Conservation (phyloP, 169 alveolate species). For the Eimeria mitis region DNA sequence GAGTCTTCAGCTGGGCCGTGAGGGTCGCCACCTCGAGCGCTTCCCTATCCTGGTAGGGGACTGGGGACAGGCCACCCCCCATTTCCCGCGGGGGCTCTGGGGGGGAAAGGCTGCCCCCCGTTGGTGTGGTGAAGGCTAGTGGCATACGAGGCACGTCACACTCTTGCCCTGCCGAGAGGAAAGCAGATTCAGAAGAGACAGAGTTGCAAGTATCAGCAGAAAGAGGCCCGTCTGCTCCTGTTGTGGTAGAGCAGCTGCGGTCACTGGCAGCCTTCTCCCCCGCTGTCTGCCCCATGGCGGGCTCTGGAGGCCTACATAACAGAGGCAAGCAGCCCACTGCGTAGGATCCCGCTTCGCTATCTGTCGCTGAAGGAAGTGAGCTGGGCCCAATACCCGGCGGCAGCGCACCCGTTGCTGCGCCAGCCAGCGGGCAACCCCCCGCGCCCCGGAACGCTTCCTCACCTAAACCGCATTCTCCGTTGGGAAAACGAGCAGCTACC, state of each 20-base stretch:
- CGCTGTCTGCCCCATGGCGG: conserved; percentile 40
- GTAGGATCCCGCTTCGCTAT: conserved; percentile 7
- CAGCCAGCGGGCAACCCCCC: conserved; percentile 33
- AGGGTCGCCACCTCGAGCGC: conserved; percentile 25
- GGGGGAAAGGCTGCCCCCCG: conserved; percentile 11
- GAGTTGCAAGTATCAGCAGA: conserved; percentile 56
- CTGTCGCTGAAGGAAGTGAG: conserved; percentile 37
- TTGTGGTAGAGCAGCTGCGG: conserved; percentile 59
- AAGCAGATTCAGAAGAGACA: conserved; percentile 16
- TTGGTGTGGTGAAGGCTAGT: conserved; percentile 51
- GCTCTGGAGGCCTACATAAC: conserved; percentile 34
- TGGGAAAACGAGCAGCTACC: conserved; percentile 47
- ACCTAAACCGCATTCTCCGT: conserved; percentile 52
- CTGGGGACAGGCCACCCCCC: background rate
- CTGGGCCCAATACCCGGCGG: conserved; percentile 15
- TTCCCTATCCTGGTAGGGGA: background rate
- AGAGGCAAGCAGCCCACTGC: conserved; percentile 37
- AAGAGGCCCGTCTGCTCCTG: conserved; percentile 58
- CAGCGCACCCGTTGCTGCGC: conserved; percentile 26
- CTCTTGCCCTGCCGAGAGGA: conserved; percentile 16
- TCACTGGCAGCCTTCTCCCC: conserved; percentile 58
- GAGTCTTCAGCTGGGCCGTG: conserved; percentile 34
- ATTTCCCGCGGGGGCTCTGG: conserved; percentile 7
- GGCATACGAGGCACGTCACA: conserved; percentile 22
- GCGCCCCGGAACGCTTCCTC: conserved; percentile 62